Evolutionary conservation across 768 basidiomycete genomes (phyloP).

Genomic region (Hydnum rufescens): DNA sequence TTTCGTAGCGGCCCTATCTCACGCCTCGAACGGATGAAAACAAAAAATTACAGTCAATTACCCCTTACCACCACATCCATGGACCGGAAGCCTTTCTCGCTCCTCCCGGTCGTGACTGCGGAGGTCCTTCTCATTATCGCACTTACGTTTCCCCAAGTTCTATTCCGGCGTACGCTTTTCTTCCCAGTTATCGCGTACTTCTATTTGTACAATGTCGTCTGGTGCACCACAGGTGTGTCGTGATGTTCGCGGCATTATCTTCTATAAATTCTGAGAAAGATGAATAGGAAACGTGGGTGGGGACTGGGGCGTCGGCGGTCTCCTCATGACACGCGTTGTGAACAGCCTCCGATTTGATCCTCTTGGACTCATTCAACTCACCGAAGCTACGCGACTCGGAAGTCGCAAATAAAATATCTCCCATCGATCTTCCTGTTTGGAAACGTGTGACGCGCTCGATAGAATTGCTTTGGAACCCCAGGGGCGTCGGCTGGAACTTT

Average conservation of each 20-base stretch:
- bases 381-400: too few relatives aligned
- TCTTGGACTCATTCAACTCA: too few relatives aligned
- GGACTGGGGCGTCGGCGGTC: neutral
- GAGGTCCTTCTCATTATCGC: neutral
- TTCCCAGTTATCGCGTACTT: neutral
- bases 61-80: too few relatives aligned
- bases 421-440: neutral
- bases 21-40: too few relatives aligned
- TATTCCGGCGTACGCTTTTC: neutral
- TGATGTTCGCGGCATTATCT: too few relatives aligned
- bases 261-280: too few relatives aligned
- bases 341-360: too few relatives aligned
- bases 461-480: neutral
- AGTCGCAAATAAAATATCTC: neutral
- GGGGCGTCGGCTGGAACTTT: neutral
- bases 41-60: too few relatives aligned
- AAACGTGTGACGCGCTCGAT: neutral
- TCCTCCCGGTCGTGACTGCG: neutral
- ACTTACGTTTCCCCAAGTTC: neutral
- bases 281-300: too few relatives aligned
- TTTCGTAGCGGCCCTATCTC: too few relatives aligned
- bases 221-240: neutral
- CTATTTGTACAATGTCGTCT: neutral
- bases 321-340: neutral
- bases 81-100: neutral